Percentiles rank a stretch among this genome's conserved stretches.
phyloP scores from a whole-genome alignment of 2,329 filamentous ascomycete species.

The Pseudogymnoascus sp. region DNA sequence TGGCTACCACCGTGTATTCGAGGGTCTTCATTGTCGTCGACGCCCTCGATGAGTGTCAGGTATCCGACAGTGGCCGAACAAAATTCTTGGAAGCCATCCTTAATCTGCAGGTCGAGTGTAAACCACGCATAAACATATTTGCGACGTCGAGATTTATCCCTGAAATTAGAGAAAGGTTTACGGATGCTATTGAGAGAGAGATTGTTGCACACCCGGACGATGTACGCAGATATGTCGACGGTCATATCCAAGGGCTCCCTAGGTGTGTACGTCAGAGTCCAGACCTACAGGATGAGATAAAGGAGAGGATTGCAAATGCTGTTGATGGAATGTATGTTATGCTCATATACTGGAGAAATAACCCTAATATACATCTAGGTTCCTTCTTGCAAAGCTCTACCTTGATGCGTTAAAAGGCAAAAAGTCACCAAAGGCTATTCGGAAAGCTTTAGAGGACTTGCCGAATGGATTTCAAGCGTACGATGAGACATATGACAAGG shows the following conservation, averaged over 20 bases:
- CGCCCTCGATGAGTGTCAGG: slow-evolving; percentile 17
- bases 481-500: slow-evolving; percentile 14
- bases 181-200: slow-evolving; percentile 20
- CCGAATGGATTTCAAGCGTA: slow-evolving; percentile 23
- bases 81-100: slow-evolving; percentile 19
- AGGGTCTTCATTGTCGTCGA: slow-evolving; percentile 20
- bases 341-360: slow-evolving; percentile 14
- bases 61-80: background rate
- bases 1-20: slow-evolving; percentile 19
- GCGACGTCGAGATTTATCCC: slow-evolving; percentile 31
- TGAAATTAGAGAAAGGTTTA: slow-evolving; percentile 24
- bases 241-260: slow-evolving; percentile 22
- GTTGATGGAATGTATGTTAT: slow-evolving; percentile 31
- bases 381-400: slow-evolving; percentile 29
- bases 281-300: slow-evolving; percentile 24
- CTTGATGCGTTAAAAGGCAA: slow-evolving; percentile 29
- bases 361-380: background rate
- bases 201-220: slow-evolving; percentile 31
- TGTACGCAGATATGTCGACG: slow-evolving; percentile 27
- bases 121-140: slow-evolving; percentile 25
- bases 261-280: slow-evolving; percentile 18
- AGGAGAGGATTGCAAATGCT: slow-evolving; percentile 19
- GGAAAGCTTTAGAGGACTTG: slow-evolving; percentile 26
- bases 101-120: slow-evolving; percentile 19
- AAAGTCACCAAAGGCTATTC: slow-evolving; percentile 26